phyloP scores from a whole-genome alignment of 805 yeast species.

The Cyberlindnera xylosilytica region DNA sequence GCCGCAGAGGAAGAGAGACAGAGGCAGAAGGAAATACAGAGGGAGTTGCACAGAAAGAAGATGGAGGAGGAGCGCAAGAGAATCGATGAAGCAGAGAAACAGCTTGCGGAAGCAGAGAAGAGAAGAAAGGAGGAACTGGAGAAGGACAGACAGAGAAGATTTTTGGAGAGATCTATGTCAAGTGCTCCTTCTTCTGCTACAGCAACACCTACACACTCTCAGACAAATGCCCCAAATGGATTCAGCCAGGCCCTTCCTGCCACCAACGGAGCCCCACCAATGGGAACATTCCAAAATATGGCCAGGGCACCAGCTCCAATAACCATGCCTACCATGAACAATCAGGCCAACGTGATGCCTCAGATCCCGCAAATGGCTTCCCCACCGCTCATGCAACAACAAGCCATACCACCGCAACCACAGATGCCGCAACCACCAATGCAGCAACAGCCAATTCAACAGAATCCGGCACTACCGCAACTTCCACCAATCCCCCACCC shows the following conservation, averaged over 20 bases:
- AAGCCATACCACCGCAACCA: too few species aligned
- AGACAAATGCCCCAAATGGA: not conserved
- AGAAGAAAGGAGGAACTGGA: conserved; percentile 27
- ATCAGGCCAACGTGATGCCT: too few species aligned
- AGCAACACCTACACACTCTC: not conserved
- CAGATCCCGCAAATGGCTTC: too few species aligned
- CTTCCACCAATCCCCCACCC: too few species aligned
- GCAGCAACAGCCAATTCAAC: not conserved
- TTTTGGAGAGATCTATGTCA: conserved; percentile 13
- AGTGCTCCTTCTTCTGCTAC: not conserved
- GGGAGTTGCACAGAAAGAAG: conserved; percentile 17
- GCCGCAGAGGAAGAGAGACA: conserved; percentile 21
- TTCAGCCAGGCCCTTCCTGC: not conserved
- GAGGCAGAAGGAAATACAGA: conserved; percentile 23
- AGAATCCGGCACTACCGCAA: too few species aligned
- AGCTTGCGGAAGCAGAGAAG: conserved; percentile 22
- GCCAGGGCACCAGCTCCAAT: too few species aligned
- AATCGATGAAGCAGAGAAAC: conserved; percentile 20
- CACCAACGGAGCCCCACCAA: not conserved
- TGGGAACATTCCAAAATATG: not conserved
- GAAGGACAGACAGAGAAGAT: conserved; percentile 22
- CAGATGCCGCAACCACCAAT: not conserved
- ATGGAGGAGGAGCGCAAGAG: conserved; percentile 17
- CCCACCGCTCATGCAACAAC: too few species aligned
- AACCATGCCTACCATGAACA: too few species aligned